A percentile compares a stretch with the other conserved stretches of the same genome.
These are phyloP conservation scores for Grosmannia huntii DNA, from an alignment of 2,329 filamentous ascomycete genomes.

Conservation along the genomic window DNA sequence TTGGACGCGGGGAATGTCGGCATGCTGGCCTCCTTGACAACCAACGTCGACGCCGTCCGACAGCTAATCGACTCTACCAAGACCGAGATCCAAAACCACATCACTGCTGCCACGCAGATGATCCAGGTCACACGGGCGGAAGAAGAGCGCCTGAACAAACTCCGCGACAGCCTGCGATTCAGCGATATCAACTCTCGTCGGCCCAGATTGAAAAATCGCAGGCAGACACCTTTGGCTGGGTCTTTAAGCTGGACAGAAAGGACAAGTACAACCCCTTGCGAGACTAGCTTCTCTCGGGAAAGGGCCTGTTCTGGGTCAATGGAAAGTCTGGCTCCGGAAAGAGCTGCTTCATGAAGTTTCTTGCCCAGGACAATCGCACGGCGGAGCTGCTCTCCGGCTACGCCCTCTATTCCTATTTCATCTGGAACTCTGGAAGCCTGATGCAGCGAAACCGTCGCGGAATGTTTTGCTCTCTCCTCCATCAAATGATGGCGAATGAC, in stretches of 20 bases:
- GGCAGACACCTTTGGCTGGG: background rate
- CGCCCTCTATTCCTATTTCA: background rate
- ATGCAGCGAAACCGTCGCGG: background rate
- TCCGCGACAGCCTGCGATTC: background rate
- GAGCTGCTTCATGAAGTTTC: background rate
- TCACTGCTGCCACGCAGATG: background rate
- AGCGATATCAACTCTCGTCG: background rate
- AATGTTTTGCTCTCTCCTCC: background rate
- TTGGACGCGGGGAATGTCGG: background rate
- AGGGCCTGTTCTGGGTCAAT: background rate
- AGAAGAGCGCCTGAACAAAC: background rate
- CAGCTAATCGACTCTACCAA: background rate
- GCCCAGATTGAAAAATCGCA: background rate
- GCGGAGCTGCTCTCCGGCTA: background rate
- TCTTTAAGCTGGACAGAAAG: background rate
- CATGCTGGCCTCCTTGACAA: background rate
- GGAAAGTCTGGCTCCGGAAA: background rate
- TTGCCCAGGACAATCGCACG: background rate
- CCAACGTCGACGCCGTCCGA: background rate
- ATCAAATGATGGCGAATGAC: background rate
- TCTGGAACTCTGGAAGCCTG: background rate
- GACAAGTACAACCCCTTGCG: background rate
- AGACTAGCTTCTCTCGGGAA: background rate
- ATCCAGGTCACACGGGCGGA: background rate
- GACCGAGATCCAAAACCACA: background rate